Percentiles rank a stretch among this genome's conserved stretches.
Conservation (phyloP, 2,329 filamentous ascomycete species). For the Delphinella strobiligena region DNA sequence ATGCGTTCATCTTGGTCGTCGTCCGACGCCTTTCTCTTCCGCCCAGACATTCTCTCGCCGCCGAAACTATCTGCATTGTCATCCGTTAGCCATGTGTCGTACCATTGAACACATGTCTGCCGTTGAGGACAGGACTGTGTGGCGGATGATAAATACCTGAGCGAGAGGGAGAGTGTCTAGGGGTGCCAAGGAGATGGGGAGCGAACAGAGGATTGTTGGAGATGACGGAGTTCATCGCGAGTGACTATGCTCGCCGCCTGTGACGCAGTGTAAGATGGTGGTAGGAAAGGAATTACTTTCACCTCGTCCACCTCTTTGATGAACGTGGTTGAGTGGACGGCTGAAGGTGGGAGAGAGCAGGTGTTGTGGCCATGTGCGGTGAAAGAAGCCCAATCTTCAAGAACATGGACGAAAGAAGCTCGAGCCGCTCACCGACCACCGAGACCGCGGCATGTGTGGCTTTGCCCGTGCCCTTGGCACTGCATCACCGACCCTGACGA, state of each 20-base stretch:
- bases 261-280: slow-evolving; percentile 1
- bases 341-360: too few species aligned
- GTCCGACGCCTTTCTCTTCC: slow-evolving; percentile 71
- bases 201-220: slow-evolving; percentile 44
- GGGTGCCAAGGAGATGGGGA: slow-evolving; percentile 50
- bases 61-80: slow-evolving; percentile 22
- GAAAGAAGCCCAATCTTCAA: too few species aligned
- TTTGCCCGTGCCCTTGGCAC: too few species aligned
- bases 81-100: too few species aligned
- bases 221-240: slow-evolving; percentile 49
- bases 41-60: slow-evolving; percentile 33
- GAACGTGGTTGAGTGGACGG: too few species aligned
- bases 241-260: background rate
- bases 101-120: too few species aligned
- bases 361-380: too few species aligned
- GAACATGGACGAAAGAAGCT: too few species aligned
- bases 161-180: slow-evolving; percentile 47
- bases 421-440: too few species aligned
- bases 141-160: slow-evolving; percentile 37
- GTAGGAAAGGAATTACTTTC: background rate
- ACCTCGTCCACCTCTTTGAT: background rate
- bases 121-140: slow-evolving; percentile 11
- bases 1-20: slow-evolving; percentile 64
- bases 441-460: too few species aligned
- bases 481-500: too few species aligned